A percentile compares a stretch with the other conserved stretches of the same genome.
Conservation (phyloP, 2,329 filamentous ascomycete genomes). For the Xylaria polymorpha region DNA sequence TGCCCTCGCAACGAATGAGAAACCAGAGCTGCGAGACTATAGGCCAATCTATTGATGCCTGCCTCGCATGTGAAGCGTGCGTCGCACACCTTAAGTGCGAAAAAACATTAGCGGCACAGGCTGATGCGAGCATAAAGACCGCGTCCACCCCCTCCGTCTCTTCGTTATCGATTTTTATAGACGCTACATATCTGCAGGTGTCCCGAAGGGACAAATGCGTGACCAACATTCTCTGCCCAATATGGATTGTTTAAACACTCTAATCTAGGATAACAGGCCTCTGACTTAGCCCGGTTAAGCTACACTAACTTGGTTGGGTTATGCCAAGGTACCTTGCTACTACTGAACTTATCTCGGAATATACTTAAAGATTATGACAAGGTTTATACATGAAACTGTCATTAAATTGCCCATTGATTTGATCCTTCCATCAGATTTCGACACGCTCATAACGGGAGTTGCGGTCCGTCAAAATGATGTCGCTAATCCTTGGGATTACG, state of each 20-base stretch:
- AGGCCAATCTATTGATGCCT: neutral
- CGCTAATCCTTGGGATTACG: neutral
- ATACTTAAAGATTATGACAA: too few relatives aligned
- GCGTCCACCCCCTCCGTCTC: neutral
- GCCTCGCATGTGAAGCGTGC: too few relatives aligned
- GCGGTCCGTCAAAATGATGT: neutral
- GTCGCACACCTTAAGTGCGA: neutral
- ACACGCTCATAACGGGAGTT: too few relatives aligned
- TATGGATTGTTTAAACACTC: neutral
- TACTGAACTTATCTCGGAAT: neutral
- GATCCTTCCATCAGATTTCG: neutral
- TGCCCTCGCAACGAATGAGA: neutral
- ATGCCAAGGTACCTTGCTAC: too few relatives aligned
- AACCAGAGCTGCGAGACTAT: neutral
- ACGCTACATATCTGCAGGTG: neutral
- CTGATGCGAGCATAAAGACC: neutral
- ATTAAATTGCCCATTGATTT: neutral
- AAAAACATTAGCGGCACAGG: neutral
- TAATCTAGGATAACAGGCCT: neutral
- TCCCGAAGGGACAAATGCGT: neutral
- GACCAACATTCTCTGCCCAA: neutral
- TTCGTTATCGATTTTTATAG: neutral
- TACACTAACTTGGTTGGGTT: neutral
- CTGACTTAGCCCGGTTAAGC: neutral
- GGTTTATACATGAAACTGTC: neutral